Conservation (phyloP, 2,329 filamentous ascomycete species). For the Venturia effusa region DNA sequence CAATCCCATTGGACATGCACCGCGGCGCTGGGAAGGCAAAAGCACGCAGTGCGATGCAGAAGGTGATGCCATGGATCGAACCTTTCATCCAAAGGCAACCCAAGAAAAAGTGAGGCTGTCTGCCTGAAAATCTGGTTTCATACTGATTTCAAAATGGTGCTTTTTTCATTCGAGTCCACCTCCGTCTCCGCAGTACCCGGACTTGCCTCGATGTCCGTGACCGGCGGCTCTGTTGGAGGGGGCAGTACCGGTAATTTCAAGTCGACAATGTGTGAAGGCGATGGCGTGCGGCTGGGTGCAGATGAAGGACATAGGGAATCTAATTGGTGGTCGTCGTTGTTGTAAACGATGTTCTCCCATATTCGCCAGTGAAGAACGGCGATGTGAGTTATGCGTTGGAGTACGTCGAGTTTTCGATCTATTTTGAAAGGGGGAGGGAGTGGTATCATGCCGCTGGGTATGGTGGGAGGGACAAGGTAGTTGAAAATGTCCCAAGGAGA, state of each 20-base stretch:
- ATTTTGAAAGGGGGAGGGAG: constrained; percentile 1
- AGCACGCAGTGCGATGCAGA: background rate
- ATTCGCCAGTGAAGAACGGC: constrained; percentile 82
- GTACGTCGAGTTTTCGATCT: constrained; percentile 50
- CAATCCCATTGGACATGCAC: background rate
- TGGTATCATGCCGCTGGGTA: background rate
- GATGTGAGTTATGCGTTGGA: constrained; percentile 70
- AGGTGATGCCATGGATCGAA: background rate
- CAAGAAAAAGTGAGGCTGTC: background rate
- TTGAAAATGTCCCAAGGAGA: constrained; percentile 35
- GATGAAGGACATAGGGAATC: background rate
- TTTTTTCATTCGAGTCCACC: background rate
- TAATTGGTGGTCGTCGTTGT: constrained; percentile 1
- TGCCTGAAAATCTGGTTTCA: background rate
- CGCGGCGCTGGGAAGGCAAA: background rate
- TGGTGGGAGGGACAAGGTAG: constrained; percentile 16
- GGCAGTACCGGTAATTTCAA: background rate
- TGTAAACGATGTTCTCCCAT: constrained; percentile 68
- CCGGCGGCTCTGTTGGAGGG: background rate
- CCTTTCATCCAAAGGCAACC: background rate
- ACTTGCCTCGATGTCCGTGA: background rate
- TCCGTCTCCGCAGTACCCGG: background rate
- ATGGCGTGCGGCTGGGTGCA: background rate
- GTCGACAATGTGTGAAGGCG: background rate
- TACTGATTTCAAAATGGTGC: background rate